A percentile compares a stretch with the other conserved stretches of the same genome.
Evolutionary conservation across 2,329 filamentous ascomycete genomes (phyloP).

Genomic region (Trichoderma sp.): DNA sequence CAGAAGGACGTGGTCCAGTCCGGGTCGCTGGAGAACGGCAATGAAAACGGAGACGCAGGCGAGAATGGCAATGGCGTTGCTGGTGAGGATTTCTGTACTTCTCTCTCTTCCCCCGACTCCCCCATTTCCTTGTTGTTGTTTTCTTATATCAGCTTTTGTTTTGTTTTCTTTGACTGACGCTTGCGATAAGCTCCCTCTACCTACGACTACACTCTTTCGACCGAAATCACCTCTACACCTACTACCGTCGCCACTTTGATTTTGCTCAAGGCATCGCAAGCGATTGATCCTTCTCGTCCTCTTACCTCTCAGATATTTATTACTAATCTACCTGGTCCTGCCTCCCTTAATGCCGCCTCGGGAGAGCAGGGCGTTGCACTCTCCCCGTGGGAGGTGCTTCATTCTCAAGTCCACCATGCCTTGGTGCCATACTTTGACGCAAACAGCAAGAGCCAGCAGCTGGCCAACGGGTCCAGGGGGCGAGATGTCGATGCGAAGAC

Average conservation of each 20-base stretch:
- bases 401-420: constrained; percentile 86
- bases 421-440: constrained; percentile 97
- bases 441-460: constrained; percentile 79
- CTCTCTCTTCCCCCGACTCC: background rate
- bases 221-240: constrained; percentile 75
- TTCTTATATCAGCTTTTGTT: background rate
- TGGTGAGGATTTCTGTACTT: constrained; percentile 36
- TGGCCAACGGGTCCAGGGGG: constrained; percentile 61
- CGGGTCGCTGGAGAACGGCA: constrained; percentile 43
- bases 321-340: constrained; percentile 83
- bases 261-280: constrained; percentile 83
- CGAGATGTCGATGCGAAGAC: constrained; percentile 89
- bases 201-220: constrained; percentile 76
- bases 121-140: background rate
- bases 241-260: constrained; percentile 84
- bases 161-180: background rate
- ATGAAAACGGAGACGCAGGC: constrained; percentile 31
- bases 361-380: constrained; percentile 68
- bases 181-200: constrained; percentile 43
- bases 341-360: constrained; percentile 62
- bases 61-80: constrained; percentile 42
- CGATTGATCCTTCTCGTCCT: constrained; percentile 79
- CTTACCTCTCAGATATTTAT: constrained; percentile 88
- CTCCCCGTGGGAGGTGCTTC: constrained; percentile 88
- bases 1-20: constrained; percentile 71